Percentiles rank a stretch among this genome's conserved stretches.
These are phyloP conservation scores for Sphaceloma murrayae DNA, from an alignment of 2,329 filamentous ascomycete genomes.

Conservation along the genomic window DNA sequence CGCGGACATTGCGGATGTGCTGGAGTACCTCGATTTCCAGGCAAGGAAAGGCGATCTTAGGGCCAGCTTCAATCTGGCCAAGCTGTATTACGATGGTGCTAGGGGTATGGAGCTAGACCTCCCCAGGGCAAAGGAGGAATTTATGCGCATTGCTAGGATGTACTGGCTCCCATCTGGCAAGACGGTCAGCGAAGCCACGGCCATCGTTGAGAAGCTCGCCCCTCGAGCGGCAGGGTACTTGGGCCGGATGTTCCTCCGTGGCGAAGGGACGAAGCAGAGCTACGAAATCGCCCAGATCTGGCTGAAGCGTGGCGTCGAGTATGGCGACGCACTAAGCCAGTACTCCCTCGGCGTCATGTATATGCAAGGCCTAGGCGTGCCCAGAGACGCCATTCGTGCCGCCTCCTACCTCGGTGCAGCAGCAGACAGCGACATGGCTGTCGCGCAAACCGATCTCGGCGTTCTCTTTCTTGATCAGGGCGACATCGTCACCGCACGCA, in stretches of 20 bases:
- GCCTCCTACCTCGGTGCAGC: slow-evolving; percentile 67
- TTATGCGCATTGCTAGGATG: slow-evolving; percentile 65
- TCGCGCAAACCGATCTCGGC: slow-evolving; percentile 74
- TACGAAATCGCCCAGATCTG: slow-evolving; percentile 67
- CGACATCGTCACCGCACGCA: slow-evolving; percentile 66
- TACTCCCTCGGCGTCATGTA: slow-evolving; percentile 78
- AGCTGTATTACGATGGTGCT: slow-evolving; percentile 81
- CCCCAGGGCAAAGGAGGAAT: slow-evolving; percentile 66
- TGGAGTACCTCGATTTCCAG: slow-evolving; percentile 87
- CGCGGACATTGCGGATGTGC: slow-evolving; percentile 80
- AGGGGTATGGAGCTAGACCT: slow-evolving; percentile 65
- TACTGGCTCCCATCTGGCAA: slow-evolving; percentile 74
- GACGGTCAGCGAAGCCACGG: slow-evolving; percentile 57
- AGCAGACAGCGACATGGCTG: slow-evolving; percentile 70
- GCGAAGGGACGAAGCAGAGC: slow-evolving; percentile 73
- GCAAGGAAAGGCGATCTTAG: slow-evolving; percentile 82
- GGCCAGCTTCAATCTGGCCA: slow-evolving; percentile 75
- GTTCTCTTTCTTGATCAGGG: slow-evolving; percentile 81
- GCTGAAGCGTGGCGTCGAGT: slow-evolving; percentile 69
- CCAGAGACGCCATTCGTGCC: slow-evolving; percentile 60
- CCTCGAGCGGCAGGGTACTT: slow-evolving; percentile 79
- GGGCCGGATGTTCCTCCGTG: slow-evolving; percentile 79
- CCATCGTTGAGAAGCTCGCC: slow-evolving; percentile 65
- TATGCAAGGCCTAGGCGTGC: slow-evolving; percentile 64
- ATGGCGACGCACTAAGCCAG: slow-evolving; percentile 73